Percentiles rank a stretch among this genome's conserved stretches.
Evolutionary conservation across 2,329 filamentous ascomycete genomes (phyloP).

Genomic region (Fusarium sp.): DNA sequence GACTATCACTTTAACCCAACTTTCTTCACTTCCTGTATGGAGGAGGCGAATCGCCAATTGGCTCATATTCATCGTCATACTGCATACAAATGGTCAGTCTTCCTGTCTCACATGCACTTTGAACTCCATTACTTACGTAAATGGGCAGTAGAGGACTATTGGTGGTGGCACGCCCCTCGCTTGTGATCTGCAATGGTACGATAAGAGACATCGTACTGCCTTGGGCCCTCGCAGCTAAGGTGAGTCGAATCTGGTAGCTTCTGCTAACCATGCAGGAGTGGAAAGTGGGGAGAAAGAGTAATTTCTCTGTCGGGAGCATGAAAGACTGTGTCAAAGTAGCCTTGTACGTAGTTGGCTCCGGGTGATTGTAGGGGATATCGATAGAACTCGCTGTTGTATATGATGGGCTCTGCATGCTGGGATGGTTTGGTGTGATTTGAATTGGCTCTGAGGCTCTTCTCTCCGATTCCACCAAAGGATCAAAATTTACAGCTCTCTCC

Average conservation of each 20-base stretch:
- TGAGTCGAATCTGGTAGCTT: background rate
- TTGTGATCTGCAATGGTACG: conserved; percentile 1
- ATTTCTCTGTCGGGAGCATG: background rate
- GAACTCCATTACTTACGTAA: background rate
- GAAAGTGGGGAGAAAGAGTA: background rate
- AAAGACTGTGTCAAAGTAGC: background rate
- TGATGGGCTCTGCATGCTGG: no score
- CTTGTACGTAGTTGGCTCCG: background rate
- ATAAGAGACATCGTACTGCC: background rate
- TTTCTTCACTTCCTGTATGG: no score
- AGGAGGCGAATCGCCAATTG: no score
- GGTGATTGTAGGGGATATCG: background rate
- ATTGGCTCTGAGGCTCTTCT: background rate
- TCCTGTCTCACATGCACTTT: no score
- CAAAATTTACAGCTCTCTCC: background rate
- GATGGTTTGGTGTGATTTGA: rapidly evolving
- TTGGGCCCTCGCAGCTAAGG: background rate
- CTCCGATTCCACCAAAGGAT: rapidly evolving
- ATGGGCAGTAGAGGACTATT: background rate
- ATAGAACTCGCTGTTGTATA: background rate
- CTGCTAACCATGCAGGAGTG: conserved; percentile 13
- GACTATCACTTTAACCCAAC: no score
- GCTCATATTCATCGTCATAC: no score
- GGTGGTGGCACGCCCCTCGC: background rate
- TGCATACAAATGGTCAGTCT: no score